A percentile compares a stretch with the other conserved stretches of the same genome.
phyloP scores from a whole-genome alignment of 345 rosid species.

The Raphanus sativus region DNA sequence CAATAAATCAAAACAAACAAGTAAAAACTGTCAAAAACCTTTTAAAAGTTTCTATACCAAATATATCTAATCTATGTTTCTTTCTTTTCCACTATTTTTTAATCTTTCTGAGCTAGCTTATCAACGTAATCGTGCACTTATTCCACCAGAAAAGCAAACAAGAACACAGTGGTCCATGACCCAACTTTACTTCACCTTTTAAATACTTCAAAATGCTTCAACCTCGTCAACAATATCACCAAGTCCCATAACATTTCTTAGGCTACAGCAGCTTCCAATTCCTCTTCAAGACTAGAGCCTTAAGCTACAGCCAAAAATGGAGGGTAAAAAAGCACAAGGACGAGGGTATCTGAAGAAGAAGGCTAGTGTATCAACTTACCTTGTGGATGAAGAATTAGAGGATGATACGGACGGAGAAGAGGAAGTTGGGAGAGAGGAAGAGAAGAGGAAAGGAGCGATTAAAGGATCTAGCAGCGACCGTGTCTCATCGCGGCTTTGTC shows the following conservation, averaged over 20 bases:
- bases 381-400: slow-evolving; percentile 47
- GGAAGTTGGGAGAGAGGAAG: slow-evolving; percentile 43
- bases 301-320: slow-evolving; percentile 27
- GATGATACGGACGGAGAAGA: slow-evolving; percentile 50
- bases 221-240: slow-evolving; percentile 20
- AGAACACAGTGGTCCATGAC: slow-evolving; percentile 39
- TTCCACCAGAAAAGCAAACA: slow-evolving; percentile 37
- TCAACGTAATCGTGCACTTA: slow-evolving; percentile 33
- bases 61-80: background rate
- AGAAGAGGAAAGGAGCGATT: slow-evolving; percentile 35
- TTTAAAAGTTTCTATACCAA: background rate
- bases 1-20: background rate
- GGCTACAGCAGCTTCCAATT: slow-evolving; percentile 7
- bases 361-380: slow-evolving; percentile 28
- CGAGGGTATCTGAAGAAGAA: slow-evolving; percentile 40
- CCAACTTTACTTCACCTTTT: slow-evolving; percentile 36
- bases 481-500: slow-evolving; percentile 50
- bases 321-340: slow-evolving; percentile 39
- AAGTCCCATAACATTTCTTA: slow-evolving; percentile 31
- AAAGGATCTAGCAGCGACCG: slow-evolving; percentile 31
- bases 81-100: background rate
- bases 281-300: background rate
- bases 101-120: slow-evolving; percentile 15
- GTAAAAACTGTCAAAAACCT: background rate
- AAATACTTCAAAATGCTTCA: slow-evolving; percentile 26